Evolutionary conservation across 1,139 yeast genomes (phyloP), one percentile per base, ranked within the genome.

Genomic region (Nadsonia starkeyi-henricii): DNA sequence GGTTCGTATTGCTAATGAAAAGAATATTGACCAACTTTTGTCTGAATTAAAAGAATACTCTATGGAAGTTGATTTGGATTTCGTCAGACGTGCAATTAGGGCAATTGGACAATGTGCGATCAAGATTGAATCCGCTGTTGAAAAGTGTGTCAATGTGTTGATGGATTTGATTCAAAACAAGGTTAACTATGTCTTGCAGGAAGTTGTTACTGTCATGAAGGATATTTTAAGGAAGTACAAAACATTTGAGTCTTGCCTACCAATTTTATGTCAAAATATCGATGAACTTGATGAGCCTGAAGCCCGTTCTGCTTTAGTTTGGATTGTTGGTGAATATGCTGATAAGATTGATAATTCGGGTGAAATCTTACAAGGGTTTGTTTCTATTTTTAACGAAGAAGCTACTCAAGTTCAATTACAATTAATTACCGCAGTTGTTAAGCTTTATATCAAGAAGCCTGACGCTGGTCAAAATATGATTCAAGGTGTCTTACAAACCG

Each of bases 21-120:
- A 72, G 46, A 93, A 86, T 62, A 77, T 81, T 47, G 73, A 79
- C 43, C 71, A 84, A 54, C 70, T 91, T 45, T 68, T 91, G 52
- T 78, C 89, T 17, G 99, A 93, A 66, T 72, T 91, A 54, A 82
- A 84, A 62, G 99, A 93, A 65, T 70, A 93, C 63, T 81, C 96
- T 3, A 81, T 85, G 81, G 98, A 93, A 62, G 86, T 89, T 56
- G 98, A 93, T 58, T 80, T 85, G 47, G 89, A 89, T 52, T 81
- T 93, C 61, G 95, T 88, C 20, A 72, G 84, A 37, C 78, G 86
- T 50, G 79, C 96, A 1, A 81, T 91, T 47, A 75, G 74, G 55
- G 93, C 94, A 2, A 78, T 91, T 57, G 94, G 96, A 1, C 88
- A 93, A 51, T 77, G 88, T 49, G 97, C 96, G 15, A 82, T 89